Percentiles rank a stretch among this genome's conserved stretches.
These are phyloP conservation scores for Cardamine resedifolia DNA, from an alignment of 345 rosid species.

Conservation along the genomic window DNA sequence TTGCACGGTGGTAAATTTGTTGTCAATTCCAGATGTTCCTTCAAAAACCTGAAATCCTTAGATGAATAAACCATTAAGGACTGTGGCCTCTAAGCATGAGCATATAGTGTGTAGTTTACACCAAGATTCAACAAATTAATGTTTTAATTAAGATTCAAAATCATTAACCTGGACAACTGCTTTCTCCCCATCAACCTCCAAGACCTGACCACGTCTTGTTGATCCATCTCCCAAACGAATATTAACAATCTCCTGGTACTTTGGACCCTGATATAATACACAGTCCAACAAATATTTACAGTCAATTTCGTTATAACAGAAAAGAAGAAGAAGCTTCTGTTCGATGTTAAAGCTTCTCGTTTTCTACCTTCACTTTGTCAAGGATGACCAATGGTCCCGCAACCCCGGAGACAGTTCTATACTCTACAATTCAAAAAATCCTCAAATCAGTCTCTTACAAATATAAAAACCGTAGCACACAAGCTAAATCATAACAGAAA, in stretches of 20 bases:
- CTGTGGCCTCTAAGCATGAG: background rate
- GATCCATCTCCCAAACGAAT: conserved; percentile 94
- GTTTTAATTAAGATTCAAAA: background rate
- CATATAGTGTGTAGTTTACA: background rate
- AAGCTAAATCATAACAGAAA: background rate
- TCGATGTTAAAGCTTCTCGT: background rate
- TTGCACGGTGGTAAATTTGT: conserved; percentile 89
- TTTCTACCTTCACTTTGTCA: conserved; percentile 87
- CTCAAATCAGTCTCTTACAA: conserved; percentile 23
- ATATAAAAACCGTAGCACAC: background rate
- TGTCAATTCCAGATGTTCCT: conserved; percentile 97
- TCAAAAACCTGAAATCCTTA: conserved; percentile 66
- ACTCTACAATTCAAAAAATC: conserved; percentile 55
- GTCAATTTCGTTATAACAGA: background rate
- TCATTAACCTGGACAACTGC: conserved; percentile 87
- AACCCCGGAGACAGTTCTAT: conserved; percentile 97
- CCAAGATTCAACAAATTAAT: background rate
- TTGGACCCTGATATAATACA: conserved; percentile 67
- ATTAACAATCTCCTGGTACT: conserved; percentile 97
- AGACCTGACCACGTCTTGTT: conserved; percentile 90
- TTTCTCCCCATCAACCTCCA: conserved; percentile 99
- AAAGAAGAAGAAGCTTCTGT: background rate
- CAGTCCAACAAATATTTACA: background rate
- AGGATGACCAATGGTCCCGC: conserved; percentile 98
- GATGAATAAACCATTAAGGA: background rate